Percentiles rank a stretch among this genome's conserved stretches.
Evolutionary conservation across 352 stramenopile genomes (phyloP).

Genomic region (Phytophthora sp.): DNA sequence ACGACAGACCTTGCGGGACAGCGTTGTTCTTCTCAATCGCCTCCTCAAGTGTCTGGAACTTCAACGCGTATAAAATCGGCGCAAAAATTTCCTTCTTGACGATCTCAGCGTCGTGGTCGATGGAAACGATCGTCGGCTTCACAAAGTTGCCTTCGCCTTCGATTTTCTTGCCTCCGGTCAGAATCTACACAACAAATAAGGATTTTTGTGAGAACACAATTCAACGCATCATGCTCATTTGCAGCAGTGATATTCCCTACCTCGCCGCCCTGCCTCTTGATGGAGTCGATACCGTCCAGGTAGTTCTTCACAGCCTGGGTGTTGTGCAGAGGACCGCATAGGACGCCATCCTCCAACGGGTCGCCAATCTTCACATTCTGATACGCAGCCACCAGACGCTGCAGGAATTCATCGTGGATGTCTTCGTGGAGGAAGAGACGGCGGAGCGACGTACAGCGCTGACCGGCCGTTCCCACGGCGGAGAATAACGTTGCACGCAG

Average conservation of each 20-base stretch:
- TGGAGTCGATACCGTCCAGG: constrained; percentile 80
- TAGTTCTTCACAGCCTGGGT: constrained; percentile 89
- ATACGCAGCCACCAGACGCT: constrained; percentile 86
- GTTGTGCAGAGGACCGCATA: constrained; percentile 84
- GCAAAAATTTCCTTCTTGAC: constrained; percentile 93
- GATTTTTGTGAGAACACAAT: constrained; percentile 11
- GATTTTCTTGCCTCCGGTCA: constrained; percentile 85
- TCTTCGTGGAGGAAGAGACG: constrained; percentile 92
- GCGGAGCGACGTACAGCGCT: constrained; percentile 93
- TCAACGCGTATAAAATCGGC: constrained; percentile 91
- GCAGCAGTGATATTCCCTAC: constrained; percentile 36
- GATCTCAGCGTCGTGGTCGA: constrained; percentile 80
- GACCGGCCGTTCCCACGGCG: constrained; percentile 91
- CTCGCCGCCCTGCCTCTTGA: constrained; percentile 88
- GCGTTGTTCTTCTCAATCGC: constrained; percentile 93
- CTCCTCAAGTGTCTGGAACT: constrained; percentile 91
- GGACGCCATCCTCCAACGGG: constrained; percentile 82
- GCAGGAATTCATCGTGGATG: constrained; percentile 91
- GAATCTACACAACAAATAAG: constrained; percentile 57
- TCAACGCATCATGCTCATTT: not conserved
- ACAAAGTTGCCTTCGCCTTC: constrained; percentile 90
- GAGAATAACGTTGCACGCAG: constrained; percentile 91
- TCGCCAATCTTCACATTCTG: constrained; percentile 89
- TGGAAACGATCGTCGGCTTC: constrained; percentile 91
- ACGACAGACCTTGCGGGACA: constrained; percentile 92